A percentile compares a stretch with the other conserved stretches of the same genome.
phyloP scores from a whole-genome alignment of 345 rosid species.

The Gossypium sturtianum region DNA sequence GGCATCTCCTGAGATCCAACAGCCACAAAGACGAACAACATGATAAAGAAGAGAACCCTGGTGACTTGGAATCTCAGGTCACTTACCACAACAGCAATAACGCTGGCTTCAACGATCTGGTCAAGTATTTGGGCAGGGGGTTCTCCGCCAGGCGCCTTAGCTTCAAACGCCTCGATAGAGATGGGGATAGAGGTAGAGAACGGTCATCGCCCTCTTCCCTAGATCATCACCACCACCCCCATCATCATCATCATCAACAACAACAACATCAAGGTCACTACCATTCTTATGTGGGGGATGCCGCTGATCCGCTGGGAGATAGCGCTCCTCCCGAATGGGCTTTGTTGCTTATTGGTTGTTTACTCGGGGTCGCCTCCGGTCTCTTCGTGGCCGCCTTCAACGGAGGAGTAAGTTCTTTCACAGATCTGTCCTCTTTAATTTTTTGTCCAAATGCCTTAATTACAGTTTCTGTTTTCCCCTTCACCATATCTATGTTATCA shows the following conservation, averaged over 20 bases:
- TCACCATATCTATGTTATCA: neutral
- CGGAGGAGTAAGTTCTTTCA: conserved; percentile 49
- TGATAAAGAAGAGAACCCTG: neutral
- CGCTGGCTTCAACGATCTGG: conserved; percentile 39
- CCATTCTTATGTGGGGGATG: neutral
- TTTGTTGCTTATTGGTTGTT: conserved; percentile 79
- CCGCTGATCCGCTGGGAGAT: conserved; percentile 16
- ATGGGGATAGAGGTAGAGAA: conserved; percentile 30
- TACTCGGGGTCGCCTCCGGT: conserved; percentile 88
- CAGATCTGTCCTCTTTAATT: neutral
- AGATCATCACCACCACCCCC: neutral
- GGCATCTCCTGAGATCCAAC: conserved; percentile 32
- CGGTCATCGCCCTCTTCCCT: conserved; percentile 2
- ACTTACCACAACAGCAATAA: conserved; percentile 14
- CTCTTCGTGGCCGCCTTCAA: conserved; percentile 89
- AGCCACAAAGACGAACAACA: conserved; percentile 16
- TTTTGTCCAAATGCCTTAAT: neutral
- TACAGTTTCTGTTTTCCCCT: neutral
- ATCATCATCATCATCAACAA: no score
- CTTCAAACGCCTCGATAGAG: conserved; percentile 35
- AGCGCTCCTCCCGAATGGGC: conserved; percentile 98
- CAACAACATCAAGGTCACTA: no score
- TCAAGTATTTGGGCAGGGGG: conserved; percentile 59
- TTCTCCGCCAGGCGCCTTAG: conserved; percentile 53
- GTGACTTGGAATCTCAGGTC: conserved; percentile 35